phyloP scores from a whole-genome alignment of 176 grass and related monocot genomes.

The Calamus simplicifolius region DNA sequence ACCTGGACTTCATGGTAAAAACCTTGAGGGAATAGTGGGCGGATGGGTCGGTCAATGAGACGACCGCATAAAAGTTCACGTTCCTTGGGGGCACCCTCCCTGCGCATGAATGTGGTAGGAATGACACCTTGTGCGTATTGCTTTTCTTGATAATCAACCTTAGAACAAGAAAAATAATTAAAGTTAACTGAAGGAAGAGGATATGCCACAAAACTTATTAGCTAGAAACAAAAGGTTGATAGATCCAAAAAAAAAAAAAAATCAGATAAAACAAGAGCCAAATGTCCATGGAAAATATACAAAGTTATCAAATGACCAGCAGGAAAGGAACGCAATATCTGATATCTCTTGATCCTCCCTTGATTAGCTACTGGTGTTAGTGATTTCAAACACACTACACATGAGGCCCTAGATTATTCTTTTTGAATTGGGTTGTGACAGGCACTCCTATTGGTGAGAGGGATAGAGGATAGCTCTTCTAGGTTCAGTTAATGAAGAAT shows the following conservation, averaged over 20 bases:
- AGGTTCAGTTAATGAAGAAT: too few relatives aligned
- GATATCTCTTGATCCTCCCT: too few relatives aligned
- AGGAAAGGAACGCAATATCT: too few relatives aligned
- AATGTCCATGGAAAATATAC: too few relatives aligned
- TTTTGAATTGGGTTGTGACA: too few relatives aligned
- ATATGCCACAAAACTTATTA: not conserved
- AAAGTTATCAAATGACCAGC: too few relatives aligned
- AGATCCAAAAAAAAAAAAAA: not conserved
- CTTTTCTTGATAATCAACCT: conserved; percentile 99
- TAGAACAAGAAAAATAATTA: conserved; percentile 6
- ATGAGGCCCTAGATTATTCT: too few relatives aligned
- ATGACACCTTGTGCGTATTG: conserved; percentile 92
- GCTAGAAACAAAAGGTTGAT: too few relatives aligned
- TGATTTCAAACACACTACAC: too few relatives aligned
- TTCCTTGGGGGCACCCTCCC: conserved; percentile 97
- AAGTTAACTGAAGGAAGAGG: not conserved
- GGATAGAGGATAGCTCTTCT: too few relatives aligned
- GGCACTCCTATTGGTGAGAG: too few relatives aligned
- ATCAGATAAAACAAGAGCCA: not conserved
- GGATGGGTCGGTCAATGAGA: conserved; percentile 89
- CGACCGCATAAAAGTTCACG: conserved; percentile 90
- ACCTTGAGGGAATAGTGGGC: conserved; percentile 80
- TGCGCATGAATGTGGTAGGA: conserved; percentile 93
- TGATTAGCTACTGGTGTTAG: too few relatives aligned
- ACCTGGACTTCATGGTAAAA: conserved; percentile 99